These are phyloP conservation scores for Fraxinus cuspidata DNA, from an alignment of 257 asterid genomes.

Conservation along the genomic window DNA sequence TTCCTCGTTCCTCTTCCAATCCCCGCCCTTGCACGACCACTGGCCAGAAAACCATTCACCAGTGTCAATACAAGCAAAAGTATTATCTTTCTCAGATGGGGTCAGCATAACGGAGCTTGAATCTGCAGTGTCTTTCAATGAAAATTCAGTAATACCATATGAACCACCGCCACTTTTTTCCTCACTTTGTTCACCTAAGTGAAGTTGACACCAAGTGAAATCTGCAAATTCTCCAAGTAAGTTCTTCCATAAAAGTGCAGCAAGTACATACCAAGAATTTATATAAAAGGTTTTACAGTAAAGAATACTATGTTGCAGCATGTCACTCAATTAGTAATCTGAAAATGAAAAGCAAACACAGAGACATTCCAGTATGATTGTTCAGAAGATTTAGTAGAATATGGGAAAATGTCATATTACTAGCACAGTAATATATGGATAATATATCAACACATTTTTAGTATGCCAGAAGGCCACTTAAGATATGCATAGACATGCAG, in stretches of 20 bases:
- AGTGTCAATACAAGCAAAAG: conserved; percentile 39
- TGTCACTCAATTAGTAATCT: conserved; percentile 2
- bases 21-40: conserved; percentile 95
- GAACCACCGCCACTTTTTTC: conserved; percentile 34
- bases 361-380: background rate
- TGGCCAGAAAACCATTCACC: conserved; percentile 61
- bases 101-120: conserved; percentile 32
- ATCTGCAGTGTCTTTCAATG: conserved; percentile 45
- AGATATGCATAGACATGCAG: background rate
- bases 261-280: conserved; percentile 2
- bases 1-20: conserved; percentile 94
- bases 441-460: background rate
- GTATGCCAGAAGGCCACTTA: background rate
- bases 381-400: background rate
- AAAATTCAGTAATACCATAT: conserved; percentile 41
- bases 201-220: conserved; percentile 43
- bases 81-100: conserved; percentile 51
- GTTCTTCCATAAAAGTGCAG: conserved; percentile 16
- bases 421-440: background rate
- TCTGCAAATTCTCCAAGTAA: conserved; percentile 41
- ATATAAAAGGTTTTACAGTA: background rate
- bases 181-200: conserved; percentile 38
- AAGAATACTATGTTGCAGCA: background rate
- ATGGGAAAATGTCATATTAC: background rate
- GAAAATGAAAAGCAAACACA: background rate